phyloP scores from a whole-genome alignment of 1,139 yeast species.

The Eremothecium sinecaudum region DNA sequence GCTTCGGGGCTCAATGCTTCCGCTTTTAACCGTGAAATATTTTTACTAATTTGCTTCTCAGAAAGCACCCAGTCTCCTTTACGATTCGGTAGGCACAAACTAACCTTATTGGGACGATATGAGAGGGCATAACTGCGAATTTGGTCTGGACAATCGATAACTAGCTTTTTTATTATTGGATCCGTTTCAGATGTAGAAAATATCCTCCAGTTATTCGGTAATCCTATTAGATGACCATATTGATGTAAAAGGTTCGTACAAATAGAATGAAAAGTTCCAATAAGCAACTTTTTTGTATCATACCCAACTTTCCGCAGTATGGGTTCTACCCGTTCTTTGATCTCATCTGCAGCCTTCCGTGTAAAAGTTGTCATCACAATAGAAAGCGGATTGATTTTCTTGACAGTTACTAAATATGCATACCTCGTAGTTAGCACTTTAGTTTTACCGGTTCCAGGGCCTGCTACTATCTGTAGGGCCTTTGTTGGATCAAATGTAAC shows the following conservation, averaged over 20 bases:
- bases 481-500: slow-evolving; percentile 44
- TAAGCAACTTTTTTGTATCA: slow-evolving; percentile 38
- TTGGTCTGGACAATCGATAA: slow-evolving; percentile 32
- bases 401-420: slow-evolving; percentile 51
- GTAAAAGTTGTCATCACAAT: slow-evolving; percentile 86
- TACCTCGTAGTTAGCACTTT: slow-evolving; percentile 72
- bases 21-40: slow-evolving; percentile 48
- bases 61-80: slow-evolving; percentile 27
- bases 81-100: slow-evolving; percentile 23
- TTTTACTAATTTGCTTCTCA: slow-evolving; percentile 34
- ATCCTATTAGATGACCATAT: slow-evolving; percentile 46
- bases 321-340: slow-evolving; percentile 48
- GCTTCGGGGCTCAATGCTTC: slow-evolving; percentile 37
- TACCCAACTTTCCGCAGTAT: slow-evolving; percentile 38
- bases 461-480: slow-evolving; percentile 73
- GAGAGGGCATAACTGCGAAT: slow-evolving; percentile 28
- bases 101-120: slow-evolving; percentile 21
- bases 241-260: slow-evolving; percentile 52
- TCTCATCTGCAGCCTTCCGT: slow-evolving; percentile 79
- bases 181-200: slow-evolving; percentile 60
- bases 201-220: slow-evolving; percentile 41
- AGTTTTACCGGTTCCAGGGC: slow-evolving; percentile 89
- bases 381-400: slow-evolving; percentile 45
- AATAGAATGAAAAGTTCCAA: slow-evolving; percentile 84
- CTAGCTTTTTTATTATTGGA: slow-evolving; percentile 39